A percentile compares a stretch with the other conserved stretches of the same genome.
Conservation (phyloP, 2,329 filamentous ascomycete genomes). For the Grosmannia penicillata region DNA sequence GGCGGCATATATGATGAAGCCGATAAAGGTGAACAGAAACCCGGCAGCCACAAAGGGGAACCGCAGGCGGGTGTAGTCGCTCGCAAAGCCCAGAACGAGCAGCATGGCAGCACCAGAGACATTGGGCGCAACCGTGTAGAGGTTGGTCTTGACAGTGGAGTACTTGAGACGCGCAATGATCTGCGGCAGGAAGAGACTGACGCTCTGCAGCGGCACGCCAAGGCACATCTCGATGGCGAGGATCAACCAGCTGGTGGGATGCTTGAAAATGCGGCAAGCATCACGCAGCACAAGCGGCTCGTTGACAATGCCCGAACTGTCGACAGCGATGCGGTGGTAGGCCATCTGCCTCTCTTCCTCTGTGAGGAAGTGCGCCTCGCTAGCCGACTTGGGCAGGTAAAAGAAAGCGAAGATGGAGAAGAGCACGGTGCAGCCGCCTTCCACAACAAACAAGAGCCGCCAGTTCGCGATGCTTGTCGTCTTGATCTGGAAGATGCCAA, state of each 20-base stretch:
- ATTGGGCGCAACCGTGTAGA: conserved; percentile 72
- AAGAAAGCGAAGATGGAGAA: conserved; percentile 51
- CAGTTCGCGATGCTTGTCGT: conserved; percentile 23
- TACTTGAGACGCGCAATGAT: conserved; percentile 11
- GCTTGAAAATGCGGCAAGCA: conserved; percentile 33
- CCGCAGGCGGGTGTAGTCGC: conserved; percentile 49
- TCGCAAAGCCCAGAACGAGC: conserved; percentile 55
- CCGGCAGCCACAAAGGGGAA: conserved; percentile 63
- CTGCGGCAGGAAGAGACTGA: conserved; percentile 16
- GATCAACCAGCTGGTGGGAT: conserved; percentile 33
- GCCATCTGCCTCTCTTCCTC: conserved; percentile 53
- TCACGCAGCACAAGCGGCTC: conserved; percentile 37
- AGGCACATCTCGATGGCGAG: conserved; percentile 41
- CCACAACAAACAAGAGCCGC: conserved; percentile 40
- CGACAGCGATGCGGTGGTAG: conserved; percentile 59
- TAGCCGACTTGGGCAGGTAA: conserved; percentile 52
- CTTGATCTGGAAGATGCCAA: conserved; percentile 32
- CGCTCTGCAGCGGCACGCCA: conserved; percentile 42
- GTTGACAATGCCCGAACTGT: conserved; percentile 49
- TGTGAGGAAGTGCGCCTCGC: conserved; percentile 45
- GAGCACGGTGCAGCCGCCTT: conserved; percentile 40
- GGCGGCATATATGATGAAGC: conserved; percentile 59
- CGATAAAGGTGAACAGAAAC: conserved; percentile 59
- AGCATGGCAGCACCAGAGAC: conserved; percentile 59
- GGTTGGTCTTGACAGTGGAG: conserved; percentile 46